Evolutionary conservation across 768 basidiomycete genomes (phyloP).

Genomic region (Fomitopsis pulvina): DNA sequence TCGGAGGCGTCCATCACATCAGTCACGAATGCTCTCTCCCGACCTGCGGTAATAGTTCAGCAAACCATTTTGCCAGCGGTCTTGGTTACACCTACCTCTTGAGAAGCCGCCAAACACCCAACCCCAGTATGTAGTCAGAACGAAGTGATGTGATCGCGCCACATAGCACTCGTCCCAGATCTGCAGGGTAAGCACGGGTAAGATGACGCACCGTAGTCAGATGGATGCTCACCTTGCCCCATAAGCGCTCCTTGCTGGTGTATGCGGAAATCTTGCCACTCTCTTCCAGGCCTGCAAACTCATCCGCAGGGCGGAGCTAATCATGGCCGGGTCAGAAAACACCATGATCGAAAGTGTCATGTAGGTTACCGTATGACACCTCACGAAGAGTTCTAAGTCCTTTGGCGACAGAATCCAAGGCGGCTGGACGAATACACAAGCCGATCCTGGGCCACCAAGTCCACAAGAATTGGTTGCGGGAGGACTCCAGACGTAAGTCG

Average conservation of each 20-base stretch:
- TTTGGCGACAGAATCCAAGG: slow-evolving; percentile 32
- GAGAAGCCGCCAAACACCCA: slow-evolving; percentile 41
- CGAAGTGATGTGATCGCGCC: slow-evolving; percentile 31
- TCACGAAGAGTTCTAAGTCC: slow-evolving; percentile 29
- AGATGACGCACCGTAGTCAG: not conserved
- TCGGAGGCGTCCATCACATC: slow-evolving; percentile 8
- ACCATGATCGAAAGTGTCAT: not conserved
- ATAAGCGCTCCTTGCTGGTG: slow-evolving; percentile 15
- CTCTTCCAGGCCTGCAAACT: not conserved
- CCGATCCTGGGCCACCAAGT: slow-evolving; percentile 1
- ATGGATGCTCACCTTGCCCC: slow-evolving; percentile 20
- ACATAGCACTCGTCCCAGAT: slow-evolving; percentile 35
- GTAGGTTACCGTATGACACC: slow-evolving; percentile 10
- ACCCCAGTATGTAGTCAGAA: slow-evolving; percentile 36
- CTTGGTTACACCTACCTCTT: slow-evolving; percentile 19
- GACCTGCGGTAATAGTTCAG: slow-evolving; percentile 10
- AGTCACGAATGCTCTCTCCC: slow-evolving; percentile 16
- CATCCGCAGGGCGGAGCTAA: not conserved
- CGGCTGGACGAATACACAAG: slow-evolving; percentile 30
- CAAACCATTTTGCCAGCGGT: not conserved
- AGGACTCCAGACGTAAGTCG: slow-evolving; percentile 21
- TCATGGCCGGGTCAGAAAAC: not conserved
- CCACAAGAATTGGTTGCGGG: not conserved
- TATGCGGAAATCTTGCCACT: not conserved
- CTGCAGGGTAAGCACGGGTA: slow-evolving; percentile 13